Base-by-base conservation (phyloP, 306 rosid species). In the Castanea mollissima region DNA sequence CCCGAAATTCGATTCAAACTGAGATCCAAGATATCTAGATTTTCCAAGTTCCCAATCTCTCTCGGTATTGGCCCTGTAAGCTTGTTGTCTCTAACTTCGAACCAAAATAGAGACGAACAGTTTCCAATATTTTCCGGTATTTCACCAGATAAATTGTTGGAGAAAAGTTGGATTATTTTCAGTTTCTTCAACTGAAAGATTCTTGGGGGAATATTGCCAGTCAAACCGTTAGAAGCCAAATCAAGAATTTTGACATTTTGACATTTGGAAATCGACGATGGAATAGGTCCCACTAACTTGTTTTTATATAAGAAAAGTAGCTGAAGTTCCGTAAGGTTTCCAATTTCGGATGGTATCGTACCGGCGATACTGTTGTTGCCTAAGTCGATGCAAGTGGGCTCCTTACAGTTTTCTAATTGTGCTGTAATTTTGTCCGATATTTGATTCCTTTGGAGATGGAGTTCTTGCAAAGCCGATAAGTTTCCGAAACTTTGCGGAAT, bases 371-470 rank as follows among this genome's bases (percentile, higher is more conserved):
- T 86, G 34, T 93, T 95, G 75, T 91, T 90, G 76, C 85, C 91
- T n/a, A 90, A 78, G 83, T 84, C 89, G 11, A 93, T 84, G 20
- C 80, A 87, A 0, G 90, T 87, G 21, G 92, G 87, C 72, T 77
- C 69, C 67, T 71, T 67, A 76, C 99, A 93, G n/a, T 88, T 91
- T 13, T 90, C 96, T 1, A 92, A 54, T 62, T 92, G 86, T 9
- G 70, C 79, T 0, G 98, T 98, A 51, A 95, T 91, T 64, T 91
- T 93, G 4, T 96, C 98, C 4, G 99, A 90, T 63, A 95, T 84
- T 78, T 88, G 92, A 31, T 92, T 95, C 27, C 80, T 83, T 9
- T 92, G 89, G 64, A 95, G 82, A 38, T 83, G 92, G 9, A 95
- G 90, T 75, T 89, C 97, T 74, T 91, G 83, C 5, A 95, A 84